Evolutionary conservation across 2,329 filamentous ascomycete species (phyloP).

Genomic region (Capronia epimyces): DNA sequence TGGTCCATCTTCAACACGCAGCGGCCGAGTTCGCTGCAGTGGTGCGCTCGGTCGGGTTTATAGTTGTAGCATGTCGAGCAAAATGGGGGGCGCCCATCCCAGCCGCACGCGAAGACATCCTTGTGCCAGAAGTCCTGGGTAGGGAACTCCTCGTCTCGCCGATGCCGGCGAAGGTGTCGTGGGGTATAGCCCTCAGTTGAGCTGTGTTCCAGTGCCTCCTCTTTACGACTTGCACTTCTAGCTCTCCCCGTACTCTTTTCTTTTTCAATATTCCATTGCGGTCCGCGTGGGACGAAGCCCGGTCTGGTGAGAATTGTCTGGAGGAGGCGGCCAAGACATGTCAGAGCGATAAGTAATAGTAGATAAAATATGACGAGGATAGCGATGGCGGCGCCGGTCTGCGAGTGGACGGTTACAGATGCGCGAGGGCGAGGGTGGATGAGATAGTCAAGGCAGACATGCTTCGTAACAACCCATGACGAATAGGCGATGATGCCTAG

Average conservation of each 20-base stretch:
- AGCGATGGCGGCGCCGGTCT: slow-evolving; percentile 57
- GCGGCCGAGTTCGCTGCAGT: slow-evolving; percentile 73
- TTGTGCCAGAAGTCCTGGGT: slow-evolving; percentile 45
- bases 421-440: slow-evolving; percentile 44
- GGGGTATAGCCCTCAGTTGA: slow-evolving; percentile 12
- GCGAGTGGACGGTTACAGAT: slow-evolving; percentile 35
- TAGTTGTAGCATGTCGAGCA: slow-evolving; percentile 78
- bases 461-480: slow-evolving; percentile 64
- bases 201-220: slow-evolving; percentile 20
- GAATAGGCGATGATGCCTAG: slow-evolving; percentile 61
- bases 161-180: slow-evolving; percentile 12
- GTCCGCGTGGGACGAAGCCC: slow-evolving; percentile 65
- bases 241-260: slow-evolving; percentile 25
- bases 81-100: slow-evolving; percentile 78
- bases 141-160: slow-evolving; percentile 28
- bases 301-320: slow-evolving; percentile 64
- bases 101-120: slow-evolving; percentile 77
- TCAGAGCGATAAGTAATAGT: slow-evolving; percentile 60
- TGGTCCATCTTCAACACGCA: slow-evolving; percentile 92
- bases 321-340: slow-evolving; percentile 66
- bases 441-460: slow-evolving; percentile 67
- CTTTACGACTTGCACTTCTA: slow-evolving; percentile 11
- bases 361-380: slow-evolving; percentile 69
- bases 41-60: slow-evolving; percentile 83
- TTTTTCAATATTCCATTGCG: slow-evolving; percentile 34